Evolutionary conservation across 202 grass and related monocot genomes (phyloP).

Genomic region (Zizania palustris): DNA sequence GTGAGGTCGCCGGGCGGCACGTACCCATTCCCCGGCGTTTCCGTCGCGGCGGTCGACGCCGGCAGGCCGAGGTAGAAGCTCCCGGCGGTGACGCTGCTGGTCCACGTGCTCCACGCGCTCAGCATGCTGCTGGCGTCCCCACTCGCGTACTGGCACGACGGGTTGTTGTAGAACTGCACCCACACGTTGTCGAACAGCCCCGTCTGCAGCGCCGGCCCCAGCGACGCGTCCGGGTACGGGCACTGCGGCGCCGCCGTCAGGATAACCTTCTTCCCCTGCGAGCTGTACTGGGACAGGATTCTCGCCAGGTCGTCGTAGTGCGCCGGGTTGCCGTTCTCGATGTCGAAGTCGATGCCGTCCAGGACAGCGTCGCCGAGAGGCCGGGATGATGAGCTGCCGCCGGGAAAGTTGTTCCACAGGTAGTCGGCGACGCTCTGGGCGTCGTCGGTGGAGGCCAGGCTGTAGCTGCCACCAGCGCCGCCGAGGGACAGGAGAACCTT

Average conservation of each 20-base stretch:
- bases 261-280: slow-evolving; percentile 27
- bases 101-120: slow-evolving; percentile 65
- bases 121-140: slow-evolving; percentile 48
- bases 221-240: slow-evolving; percentile 59
- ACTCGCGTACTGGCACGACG: slow-evolving; percentile 48
- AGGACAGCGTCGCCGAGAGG: slow-evolving; percentile 67
- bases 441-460: slow-evolving; percentile 56
- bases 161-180: slow-evolving; percentile 90
- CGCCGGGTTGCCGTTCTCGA: slow-evolving; percentile 47
- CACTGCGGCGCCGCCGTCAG: slow-evolving; percentile 74
- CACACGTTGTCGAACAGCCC: slow-evolving; percentile 69
- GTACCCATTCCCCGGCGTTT: slow-evolving; percentile 51
- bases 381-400: slow-evolving; percentile 46
- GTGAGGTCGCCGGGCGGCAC: slow-evolving; percentile 43
- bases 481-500: slow-evolving; percentile 81
- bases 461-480: slow-evolving; percentile 51
- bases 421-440: slow-evolving; percentile 61
- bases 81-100: slow-evolving; percentile 46
- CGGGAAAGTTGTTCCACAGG: slow-evolving; percentile 69
- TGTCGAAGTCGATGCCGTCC: slow-evolving; percentile 81
- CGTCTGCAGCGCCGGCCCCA: slow-evolving; percentile 58
- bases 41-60: slow-evolving; percentile 37
- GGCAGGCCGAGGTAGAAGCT: slow-evolving; percentile 69
- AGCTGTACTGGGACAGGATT: slow-evolving; percentile 38
- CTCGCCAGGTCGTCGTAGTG: slow-evolving; percentile 63